phyloP scores from a whole-genome alignment of 208 protist genomes.

The Trypanosoma boissoni region DNA sequence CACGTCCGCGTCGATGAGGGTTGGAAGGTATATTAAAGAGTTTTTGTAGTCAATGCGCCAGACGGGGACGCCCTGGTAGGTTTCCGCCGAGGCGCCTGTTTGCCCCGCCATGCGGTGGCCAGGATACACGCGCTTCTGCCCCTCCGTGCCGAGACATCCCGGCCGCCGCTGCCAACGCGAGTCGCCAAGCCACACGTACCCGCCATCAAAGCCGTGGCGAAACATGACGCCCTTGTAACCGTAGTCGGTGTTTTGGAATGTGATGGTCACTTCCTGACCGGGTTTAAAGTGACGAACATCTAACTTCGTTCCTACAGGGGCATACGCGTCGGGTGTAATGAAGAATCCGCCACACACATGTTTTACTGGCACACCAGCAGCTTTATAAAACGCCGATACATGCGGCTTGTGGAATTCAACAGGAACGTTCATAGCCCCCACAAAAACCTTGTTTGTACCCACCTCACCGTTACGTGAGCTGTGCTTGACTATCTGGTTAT shows the following conservation, averaged over 20 bases:
- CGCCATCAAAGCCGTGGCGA: constrained; percentile 91
- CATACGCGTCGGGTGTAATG: constrained; percentile 90
- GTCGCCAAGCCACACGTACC: constrained; percentile 91
- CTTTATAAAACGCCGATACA: constrained; percentile 87
- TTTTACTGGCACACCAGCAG: constrained; percentile 87
- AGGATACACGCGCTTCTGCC: constrained; percentile 89
- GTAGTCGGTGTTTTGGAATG: constrained; percentile 92
- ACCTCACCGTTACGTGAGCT: constrained; percentile 68
- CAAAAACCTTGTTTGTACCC: constrained; percentile 82
- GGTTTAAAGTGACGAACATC: constrained; percentile 93
- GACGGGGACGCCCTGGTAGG: constrained; percentile 86
- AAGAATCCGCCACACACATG: constrained; percentile 81
- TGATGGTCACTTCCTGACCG: constrained; percentile 91
- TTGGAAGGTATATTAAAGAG: constrained; percentile 88
- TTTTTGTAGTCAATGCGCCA: constrained; percentile 95
- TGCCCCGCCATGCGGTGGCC: constrained; percentile 90
- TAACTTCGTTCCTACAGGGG: constrained; percentile 90
- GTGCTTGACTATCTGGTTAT: constrained; percentile 91
- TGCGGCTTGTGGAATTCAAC: constrained; percentile 92
- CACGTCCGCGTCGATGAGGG: constrained; percentile 82
- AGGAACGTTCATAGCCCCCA: constrained; percentile 91
- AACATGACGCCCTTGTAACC: constrained; percentile 92
- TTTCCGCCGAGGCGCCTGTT: constrained; percentile 84
- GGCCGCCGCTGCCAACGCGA: constrained; percentile 92
- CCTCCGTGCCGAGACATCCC: constrained; percentile 87